Conservation (phyloP, 2,329 filamentous ascomycete genomes). For the Chaetomiaceae sp. region DNA sequence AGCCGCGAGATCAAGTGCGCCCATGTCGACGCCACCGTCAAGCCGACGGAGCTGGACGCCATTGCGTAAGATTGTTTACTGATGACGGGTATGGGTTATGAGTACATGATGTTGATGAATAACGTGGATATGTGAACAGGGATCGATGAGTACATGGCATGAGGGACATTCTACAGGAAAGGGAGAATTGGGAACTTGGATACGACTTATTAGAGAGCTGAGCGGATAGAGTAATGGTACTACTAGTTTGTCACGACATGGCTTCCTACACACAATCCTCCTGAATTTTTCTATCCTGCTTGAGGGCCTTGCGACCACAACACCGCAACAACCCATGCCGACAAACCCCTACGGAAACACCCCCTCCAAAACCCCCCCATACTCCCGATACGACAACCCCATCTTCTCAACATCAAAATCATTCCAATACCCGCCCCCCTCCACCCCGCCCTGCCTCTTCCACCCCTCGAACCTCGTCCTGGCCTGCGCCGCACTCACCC, state of each 20-base stretch:
- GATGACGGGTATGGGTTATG: not conserved
- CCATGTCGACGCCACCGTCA: slow-evolving; percentile 30
- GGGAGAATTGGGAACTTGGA: too few species aligned
- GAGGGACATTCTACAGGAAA: too few species aligned
- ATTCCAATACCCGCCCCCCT: slow-evolving; percentile 43
- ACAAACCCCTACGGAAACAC: slow-evolving; percentile 22
- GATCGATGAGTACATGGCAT: not conserved
- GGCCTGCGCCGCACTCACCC: slow-evolving; percentile 36
- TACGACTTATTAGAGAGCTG: too few species aligned
- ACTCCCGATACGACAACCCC: slow-evolving; percentile 34
- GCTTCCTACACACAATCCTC: too few species aligned
- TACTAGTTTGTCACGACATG: too few species aligned
- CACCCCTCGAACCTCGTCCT: slow-evolving; percentile 34
- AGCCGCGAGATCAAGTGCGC: slow-evolving; percentile 32
- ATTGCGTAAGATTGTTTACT: slow-evolving; percentile 28
- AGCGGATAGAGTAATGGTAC: not conserved
- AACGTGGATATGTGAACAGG: not conserved
- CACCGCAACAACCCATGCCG: too few species aligned
- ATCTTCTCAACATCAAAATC: slow-evolving; percentile 46
- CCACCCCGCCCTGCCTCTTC: slow-evolving; percentile 31
- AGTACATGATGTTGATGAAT: slow-evolving; percentile 2
- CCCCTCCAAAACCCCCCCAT: slow-evolving; percentile 28
- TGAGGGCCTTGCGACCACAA: too few species aligned
- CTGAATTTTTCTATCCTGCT: too few species aligned
- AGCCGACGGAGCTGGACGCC: slow-evolving; percentile 34